Evolutionary conservation across 2,329 filamentous ascomycete genomes (phyloP), one percentile per base, ranked within the genome.

Genomic region (Aspergillus pseudoterreus): DNA sequence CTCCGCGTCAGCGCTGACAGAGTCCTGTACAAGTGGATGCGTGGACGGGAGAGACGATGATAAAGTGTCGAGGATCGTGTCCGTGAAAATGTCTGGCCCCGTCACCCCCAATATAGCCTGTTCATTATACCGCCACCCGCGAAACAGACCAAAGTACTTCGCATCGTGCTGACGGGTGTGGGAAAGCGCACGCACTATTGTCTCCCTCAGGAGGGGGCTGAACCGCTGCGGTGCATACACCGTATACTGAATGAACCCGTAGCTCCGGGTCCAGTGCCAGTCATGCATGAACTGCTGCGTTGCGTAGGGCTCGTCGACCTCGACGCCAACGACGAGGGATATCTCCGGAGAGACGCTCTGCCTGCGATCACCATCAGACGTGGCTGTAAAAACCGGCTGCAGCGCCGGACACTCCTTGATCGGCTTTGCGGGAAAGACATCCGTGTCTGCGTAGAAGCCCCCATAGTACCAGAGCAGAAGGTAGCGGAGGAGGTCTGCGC

Each of bases 401-500:
- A 69, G 48, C 1, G 65, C 56, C 2, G 63, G 64, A 42, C 68
- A 71, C 3, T 48, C 33, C 27, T 57, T 64, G 47, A 71, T 68
- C 8, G 64, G 43, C 11, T 51, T 56, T 0, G 54, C 58, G 2
- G 68, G 67, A 30, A 55, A 64, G 14, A 68, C 54, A 30, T 71
- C 68, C 21, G 64, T 61, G 30, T 71, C 69, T 11, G 67, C 63
- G 39, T 70, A 71, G 52, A 65, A 69, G 24, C 69, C 69, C 11
- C 68, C 69, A 22, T 64, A 61, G 49, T 69, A 69, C 65, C 68
- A 71, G 4, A 71, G 51, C 2, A 71, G 52, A 4, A 71, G 56
- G 42, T 71, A 71, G 14, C 68, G 67, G 11, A 74, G 55, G 57
- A 74, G 19, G 68, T 85, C 39, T 75, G 83, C 38, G 76, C 82